These are phyloP conservation scores for Penicillium coprophilum DNA, from an alignment of 495 filamentous ascomycete genomes.

Conservation along the genomic window DNA sequence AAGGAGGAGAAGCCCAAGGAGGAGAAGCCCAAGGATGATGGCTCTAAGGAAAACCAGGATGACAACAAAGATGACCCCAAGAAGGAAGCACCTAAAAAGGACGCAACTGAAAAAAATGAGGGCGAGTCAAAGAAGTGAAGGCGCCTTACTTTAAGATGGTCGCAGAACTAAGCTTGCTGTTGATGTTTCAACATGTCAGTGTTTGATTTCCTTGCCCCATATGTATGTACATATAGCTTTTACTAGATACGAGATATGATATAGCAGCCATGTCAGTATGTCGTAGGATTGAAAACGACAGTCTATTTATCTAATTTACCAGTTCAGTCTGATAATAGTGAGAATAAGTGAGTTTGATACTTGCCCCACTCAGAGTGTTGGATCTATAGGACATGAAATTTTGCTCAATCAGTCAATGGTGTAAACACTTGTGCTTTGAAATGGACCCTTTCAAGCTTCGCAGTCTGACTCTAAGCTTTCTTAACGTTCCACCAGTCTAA, in stretches of 20 bases:
- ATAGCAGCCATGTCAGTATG: background rate
- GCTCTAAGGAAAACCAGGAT: slow-evolving; percentile 17
- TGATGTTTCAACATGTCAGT: background rate
- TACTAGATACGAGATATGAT: background rate
- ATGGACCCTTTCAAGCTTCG: too few species aligned
- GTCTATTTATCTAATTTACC: background rate
- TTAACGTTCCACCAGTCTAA: too few species aligned
- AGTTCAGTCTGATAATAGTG: background rate
- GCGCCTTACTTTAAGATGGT: too few species aligned
- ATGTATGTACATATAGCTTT: background rate
- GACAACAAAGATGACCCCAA: slow-evolving; percentile 2
- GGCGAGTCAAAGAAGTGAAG: background rate
- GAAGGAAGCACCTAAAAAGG: slow-evolving; percentile 14
- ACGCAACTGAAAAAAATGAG: background rate
- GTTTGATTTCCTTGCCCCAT: background rate
- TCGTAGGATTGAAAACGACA: background rate
- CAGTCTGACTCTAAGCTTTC: too few species aligned
- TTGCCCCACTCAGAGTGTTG: too few species aligned
- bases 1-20: slow-evolving; percentile 1
- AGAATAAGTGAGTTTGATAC: background rate
- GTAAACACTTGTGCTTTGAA: too few species aligned
- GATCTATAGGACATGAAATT: too few species aligned
- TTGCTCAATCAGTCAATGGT: too few species aligned
- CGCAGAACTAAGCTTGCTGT: background rate
- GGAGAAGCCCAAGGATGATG: slow-evolving; percentile 19